Conservation (phyloP, 1,284 basidiomycete genomes). For the Apiotrichum porosum region DNA sequence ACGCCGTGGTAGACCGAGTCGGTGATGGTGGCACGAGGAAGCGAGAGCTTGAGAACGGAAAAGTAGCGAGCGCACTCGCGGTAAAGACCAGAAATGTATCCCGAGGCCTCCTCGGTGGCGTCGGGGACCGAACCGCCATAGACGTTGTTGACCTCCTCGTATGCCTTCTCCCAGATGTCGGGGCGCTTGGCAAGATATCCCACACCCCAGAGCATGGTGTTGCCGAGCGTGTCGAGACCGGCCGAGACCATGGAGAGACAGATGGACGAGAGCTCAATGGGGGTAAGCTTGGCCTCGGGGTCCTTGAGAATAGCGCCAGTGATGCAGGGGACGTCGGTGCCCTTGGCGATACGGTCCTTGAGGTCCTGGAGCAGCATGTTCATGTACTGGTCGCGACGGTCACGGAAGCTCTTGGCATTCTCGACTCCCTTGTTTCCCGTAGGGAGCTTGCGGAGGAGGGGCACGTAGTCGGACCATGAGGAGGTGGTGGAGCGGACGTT, state of each 20-base stretch:
- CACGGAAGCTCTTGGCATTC: constrained; percentile 2
- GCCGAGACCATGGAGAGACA: constrained; percentile 22
- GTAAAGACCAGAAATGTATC: constrained; percentile 16
- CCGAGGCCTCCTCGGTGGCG: constrained; percentile 11
- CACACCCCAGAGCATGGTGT: constrained; percentile 20
- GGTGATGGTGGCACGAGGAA: constrained; percentile 16
- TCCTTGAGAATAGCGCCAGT: constrained; percentile 19
- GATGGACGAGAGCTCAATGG: constrained; percentile 17
- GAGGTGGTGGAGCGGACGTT: constrained; percentile 12
- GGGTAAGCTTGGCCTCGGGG: constrained; percentile 18
- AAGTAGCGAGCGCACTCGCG: constrained; percentile 18
- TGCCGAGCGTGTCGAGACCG: constrained; percentile 20
- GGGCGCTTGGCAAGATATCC: constrained; percentile 19
- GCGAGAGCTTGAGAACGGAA: constrained; percentile 19
- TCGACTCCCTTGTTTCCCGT: neutral
- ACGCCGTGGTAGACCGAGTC: constrained; percentile 29
- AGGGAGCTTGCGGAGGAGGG: constrained; percentile 12
- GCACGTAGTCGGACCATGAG: constrained; percentile 15
- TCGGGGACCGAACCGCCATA: constrained; percentile 14
- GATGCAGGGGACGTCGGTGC: constrained; percentile 19
- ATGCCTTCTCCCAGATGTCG: constrained; percentile 16
- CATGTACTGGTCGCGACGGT: constrained; percentile 20
- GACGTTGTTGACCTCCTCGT: constrained; percentile 8
- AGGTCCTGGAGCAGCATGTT: constrained; percentile 15
- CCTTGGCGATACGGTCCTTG: constrained; percentile 10